Conservation (phyloP, 163 green algal genomes). For the Chloromonas sp. region DNA sequence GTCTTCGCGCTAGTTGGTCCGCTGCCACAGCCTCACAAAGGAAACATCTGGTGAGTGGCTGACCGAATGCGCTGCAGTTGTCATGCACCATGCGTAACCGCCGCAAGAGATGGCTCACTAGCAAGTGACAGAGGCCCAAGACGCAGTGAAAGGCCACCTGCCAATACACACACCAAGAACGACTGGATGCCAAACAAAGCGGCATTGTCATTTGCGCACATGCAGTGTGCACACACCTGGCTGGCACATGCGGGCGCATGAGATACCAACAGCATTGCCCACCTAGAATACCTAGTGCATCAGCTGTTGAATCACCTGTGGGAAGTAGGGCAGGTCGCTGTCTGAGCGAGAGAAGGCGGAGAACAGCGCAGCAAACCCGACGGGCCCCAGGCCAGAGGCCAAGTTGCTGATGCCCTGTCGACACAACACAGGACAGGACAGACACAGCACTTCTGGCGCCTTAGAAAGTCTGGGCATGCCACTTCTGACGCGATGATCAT, state of each 20-base stretch:
- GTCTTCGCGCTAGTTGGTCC: too few species aligned
- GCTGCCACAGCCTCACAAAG: neutral
- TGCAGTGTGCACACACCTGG: too few species aligned
- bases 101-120: neutral
- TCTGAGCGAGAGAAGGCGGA: conserved; percentile 11
- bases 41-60: neutral
- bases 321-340: conserved; percentile 2
- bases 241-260: too few species aligned
- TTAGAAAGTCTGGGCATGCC: too few species aligned
- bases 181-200: too few species aligned
- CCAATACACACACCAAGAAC: too few species aligned
- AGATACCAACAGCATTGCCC: too few species aligned
- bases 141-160: neutral
- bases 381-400: conserved; percentile 43
- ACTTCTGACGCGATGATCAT: too few species aligned
- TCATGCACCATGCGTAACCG: neutral
- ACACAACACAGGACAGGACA: neutral
- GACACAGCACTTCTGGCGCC: too few species aligned
- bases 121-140: neutral
- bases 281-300: too few species aligned
- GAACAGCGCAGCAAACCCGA: conserved; percentile 66
- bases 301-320: neutral
- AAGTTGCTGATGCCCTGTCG: conserved; percentile 23
- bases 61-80: neutral
- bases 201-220: too few species aligned